These are phyloP conservation scores for Rutstroemia sp. DNA, from an alignment of 2,329 filamentous ascomycete genomes.

Conservation along the genomic window DNA sequence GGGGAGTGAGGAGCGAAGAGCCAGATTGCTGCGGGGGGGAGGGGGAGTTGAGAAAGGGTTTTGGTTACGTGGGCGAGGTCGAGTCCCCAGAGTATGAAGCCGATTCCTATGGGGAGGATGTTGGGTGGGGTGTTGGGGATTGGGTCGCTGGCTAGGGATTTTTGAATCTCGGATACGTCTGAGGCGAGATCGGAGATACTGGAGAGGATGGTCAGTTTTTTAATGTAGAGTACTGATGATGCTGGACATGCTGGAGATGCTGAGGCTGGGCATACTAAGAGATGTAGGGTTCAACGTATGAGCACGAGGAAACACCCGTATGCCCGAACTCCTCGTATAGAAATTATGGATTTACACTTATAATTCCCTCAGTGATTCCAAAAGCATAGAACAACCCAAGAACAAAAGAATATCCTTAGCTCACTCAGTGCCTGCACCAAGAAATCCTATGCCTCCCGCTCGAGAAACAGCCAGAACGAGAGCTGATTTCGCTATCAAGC, in stretches of 20 bases:
- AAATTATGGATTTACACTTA: too few species aligned
- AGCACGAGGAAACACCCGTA: too few species aligned
- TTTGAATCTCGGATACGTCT: constrained; percentile 4
- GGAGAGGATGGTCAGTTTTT: not conserved
- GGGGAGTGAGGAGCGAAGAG: constrained; percentile 36
- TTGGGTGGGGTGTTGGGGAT: constrained; percentile 9
- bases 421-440: constrained; percentile 33
- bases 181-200: constrained; percentile 2
- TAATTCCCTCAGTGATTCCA: not conserved
- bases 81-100: constrained; percentile 40
- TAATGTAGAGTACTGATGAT: not conserved
- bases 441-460: constrained; percentile 44
- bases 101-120: constrained; percentile 39
- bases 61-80: constrained; percentile 29
- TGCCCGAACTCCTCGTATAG: too few species aligned
- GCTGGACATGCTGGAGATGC: too few species aligned
- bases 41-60: constrained; percentile 26
- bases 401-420: not conserved
- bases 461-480: constrained; percentile 54
- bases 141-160: constrained; percentile 7
- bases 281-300: too few species aligned
- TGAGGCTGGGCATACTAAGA: too few species aligned
- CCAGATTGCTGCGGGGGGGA: constrained; percentile 36
- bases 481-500: constrained; percentile 46
- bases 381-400: not conserved